Percentiles rank a stretch among this genome's conserved stretches.
These are phyloP conservation scores for Fusarium sp. DNA, from an alignment of 2,329 filamentous ascomycete genomes.

Conservation along the genomic window DNA sequence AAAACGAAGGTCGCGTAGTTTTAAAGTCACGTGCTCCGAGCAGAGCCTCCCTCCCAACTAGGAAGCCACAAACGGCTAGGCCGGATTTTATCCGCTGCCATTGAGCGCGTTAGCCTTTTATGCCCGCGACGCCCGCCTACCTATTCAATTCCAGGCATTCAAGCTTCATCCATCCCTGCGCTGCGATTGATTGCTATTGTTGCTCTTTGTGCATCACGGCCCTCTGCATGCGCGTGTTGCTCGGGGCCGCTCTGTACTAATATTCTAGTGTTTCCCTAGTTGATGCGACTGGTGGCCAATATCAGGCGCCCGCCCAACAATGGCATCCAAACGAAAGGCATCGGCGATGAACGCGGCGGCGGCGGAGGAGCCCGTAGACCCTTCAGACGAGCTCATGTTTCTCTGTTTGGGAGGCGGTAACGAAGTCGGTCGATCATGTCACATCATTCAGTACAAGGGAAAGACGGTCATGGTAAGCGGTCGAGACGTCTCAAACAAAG, in stretches of 20 bases:
- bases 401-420: slow-evolving; percentile 94
- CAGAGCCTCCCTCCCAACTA: slow-evolving; percentile 28
- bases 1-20: slow-evolving; percentile 53
- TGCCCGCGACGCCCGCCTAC: slow-evolving; percentile 29
- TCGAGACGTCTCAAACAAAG: slow-evolving; percentile 1
- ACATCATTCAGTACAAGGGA: slow-evolving; percentile 98
- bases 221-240: slow-evolving; percentile 13
- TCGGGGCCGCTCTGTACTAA: slow-evolving; percentile 25
- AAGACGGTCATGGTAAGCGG: slow-evolving; percentile 93
- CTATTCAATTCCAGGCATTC: slow-evolving; percentile 1
- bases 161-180: not conserved
- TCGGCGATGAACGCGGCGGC: slow-evolving; percentile 75
- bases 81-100: slow-evolving; percentile 45
- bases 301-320: slow-evolving; percentile 54
- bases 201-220: slow-evolving; percentile 11
- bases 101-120: slow-evolving; percentile 35
- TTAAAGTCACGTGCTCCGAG: slow-evolving; percentile 57
- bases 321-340: slow-evolving; percentile 95
- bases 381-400: slow-evolving; percentile 94
- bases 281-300: slow-evolving; percentile 35
- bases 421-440: slow-evolving; percentile 96
- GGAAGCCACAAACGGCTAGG: not conserved
- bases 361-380: slow-evolving; percentile 89
- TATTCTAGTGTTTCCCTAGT: slow-evolving; percentile 18
- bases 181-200: slow-evolving; percentile 13